These are phyloP conservation scores for Protea cynaroides DNA, from an alignment of 164 flowering plant species.

Conservation along the genomic window DNA sequence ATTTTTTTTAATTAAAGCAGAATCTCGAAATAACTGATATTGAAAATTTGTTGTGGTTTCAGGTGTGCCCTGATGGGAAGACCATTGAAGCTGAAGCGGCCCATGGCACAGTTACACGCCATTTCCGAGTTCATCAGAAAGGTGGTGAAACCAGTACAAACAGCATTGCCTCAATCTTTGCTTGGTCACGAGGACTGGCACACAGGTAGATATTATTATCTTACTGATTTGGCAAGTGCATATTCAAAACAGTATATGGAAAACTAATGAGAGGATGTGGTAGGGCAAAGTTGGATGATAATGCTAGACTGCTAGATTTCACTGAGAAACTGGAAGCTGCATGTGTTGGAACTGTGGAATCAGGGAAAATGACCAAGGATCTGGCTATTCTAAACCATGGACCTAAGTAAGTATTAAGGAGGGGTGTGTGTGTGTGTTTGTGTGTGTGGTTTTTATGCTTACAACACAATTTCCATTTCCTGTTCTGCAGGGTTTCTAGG, in stretches of 20 bases:
- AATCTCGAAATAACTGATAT: too few relatives aligned
- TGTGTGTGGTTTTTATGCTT: background rate
- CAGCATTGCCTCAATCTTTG: slow-evolving; percentile 98
- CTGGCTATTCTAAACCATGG: slow-evolving; percentile 88
- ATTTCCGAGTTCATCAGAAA: slow-evolving; percentile 90
- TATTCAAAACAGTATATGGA: background rate
- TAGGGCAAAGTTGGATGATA: slow-evolving; percentile 86
- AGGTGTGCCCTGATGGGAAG: slow-evolving; percentile 99
- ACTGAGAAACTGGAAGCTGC: slow-evolving; percentile 84
- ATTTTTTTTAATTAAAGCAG: too few relatives aligned
- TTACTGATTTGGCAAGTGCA: background rate
- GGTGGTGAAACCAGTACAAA: slow-evolving; percentile 99
- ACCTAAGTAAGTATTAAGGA: slow-evolving; percentile 42
- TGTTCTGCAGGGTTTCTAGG: slow-evolving; percentile 48
- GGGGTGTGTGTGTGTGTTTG: too few relatives aligned
- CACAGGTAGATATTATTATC: slow-evolving; percentile 49
- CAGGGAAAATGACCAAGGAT: slow-evolving; percentile 97
- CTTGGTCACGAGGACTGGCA: slow-evolving; percentile 96
- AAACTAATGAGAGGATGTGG: background rate
- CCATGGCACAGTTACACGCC: slow-evolving; percentile 98
- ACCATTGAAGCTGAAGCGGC: slow-evolving; percentile 99
- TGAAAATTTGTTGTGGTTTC: slow-evolving; percentile 5
- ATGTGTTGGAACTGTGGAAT: slow-evolving; percentile 72
- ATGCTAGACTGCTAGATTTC: slow-evolving; percentile 56
- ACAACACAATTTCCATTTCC: background rate